Percentiles rank a stretch among this genome's conserved stretches.
These are phyloP conservation scores for Pleurozium schreberi DNA, from an alignment of 225 moss, liverwort and hornwort species.

Conservation along the genomic window DNA sequence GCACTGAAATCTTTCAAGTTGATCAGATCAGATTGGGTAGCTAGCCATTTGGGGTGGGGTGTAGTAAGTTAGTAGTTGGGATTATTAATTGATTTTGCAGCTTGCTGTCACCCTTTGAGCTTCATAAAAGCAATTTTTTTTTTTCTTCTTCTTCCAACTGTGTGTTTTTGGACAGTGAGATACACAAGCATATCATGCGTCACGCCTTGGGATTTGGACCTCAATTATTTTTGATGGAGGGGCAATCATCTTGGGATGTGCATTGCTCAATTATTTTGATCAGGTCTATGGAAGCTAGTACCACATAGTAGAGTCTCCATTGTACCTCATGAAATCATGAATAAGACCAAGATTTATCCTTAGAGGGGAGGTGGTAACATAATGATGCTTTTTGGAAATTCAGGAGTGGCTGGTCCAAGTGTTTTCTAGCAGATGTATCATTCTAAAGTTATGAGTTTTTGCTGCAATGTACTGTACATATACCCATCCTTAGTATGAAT, in stretches of 20 bases:
- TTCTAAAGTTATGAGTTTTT: background rate
- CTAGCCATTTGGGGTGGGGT: background rate
- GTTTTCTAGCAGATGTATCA: background rate
- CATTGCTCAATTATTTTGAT: background rate
- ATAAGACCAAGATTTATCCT: background rate
- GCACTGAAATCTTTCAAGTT: background rate
- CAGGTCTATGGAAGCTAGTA: background rate
- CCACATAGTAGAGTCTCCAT: background rate
- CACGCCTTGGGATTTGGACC: background rate
- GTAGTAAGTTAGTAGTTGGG: background rate
- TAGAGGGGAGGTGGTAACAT: background rate
- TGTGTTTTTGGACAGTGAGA: background rate
- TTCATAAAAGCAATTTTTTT: background rate
- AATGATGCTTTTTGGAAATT: background rate
- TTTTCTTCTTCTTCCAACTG: no score
- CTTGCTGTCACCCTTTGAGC: constrained; percentile 7
- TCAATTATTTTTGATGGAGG: background rate
- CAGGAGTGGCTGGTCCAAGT: background rate
- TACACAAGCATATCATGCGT: background rate
- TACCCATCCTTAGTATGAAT: background rate
- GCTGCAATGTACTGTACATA: background rate
- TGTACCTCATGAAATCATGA: background rate
- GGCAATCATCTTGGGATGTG: background rate
- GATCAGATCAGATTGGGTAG: background rate
- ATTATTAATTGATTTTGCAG: constrained; percentile 3